A percentile compares a stretch with the other conserved stretches of the same genome.
These are phyloP conservation scores for Metschnikowia cerradonensis DNA, from an alignment of 805 yeast species.

Conservation along the genomic window DNA sequence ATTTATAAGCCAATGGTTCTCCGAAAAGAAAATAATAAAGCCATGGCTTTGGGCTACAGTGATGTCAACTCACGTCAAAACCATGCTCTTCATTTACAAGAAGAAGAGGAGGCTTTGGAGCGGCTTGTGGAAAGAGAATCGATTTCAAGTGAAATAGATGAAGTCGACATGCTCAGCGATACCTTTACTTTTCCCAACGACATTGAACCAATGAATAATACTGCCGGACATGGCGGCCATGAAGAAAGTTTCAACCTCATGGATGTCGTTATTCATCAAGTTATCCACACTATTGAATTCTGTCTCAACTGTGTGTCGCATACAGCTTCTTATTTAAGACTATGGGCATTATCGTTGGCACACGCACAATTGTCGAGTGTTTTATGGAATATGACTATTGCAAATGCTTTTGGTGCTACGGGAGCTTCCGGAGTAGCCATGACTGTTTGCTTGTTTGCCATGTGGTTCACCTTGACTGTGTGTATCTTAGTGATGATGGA, in stretches of 20 bases:
- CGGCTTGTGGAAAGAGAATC: constrained; percentile 8
- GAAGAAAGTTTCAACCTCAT: constrained; percentile 46
- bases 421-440: constrained; percentile 54
- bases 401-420: constrained; percentile 53
- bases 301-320: constrained; percentile 77
- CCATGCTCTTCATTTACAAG: constrained; percentile 34
- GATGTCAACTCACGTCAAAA: constrained; percentile 30
- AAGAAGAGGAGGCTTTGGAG: constrained; percentile 32
- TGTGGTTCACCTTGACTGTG: constrained; percentile 73
- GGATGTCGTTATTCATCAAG: constrained; percentile 74
- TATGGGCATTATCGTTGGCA: constrained; percentile 77
- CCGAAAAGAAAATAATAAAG: constrained; percentile 34
- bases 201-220: constrained; percentile 29
- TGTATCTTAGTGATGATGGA: constrained; percentile 72
- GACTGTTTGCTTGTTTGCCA: constrained; percentile 60
- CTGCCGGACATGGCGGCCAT: constrained; percentile 29
- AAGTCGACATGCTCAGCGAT: constrained; percentile 17
- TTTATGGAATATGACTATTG: constrained; percentile 72
- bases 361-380: constrained; percentile 76
- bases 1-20: constrained; percentile 57
- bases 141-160: constrained; percentile 7
- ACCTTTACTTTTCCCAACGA: constrained; percentile 33
- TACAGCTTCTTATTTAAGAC: constrained; percentile 71
- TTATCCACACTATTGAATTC: constrained; percentile 75
- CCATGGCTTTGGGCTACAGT: constrained; percentile 31